A percentile compares a stretch with the other conserved stretches of the same genome.
Evolutionary conservation across 768 basidiomycete genomes (phyloP).

Genomic region (Termitomyces bulborhizus): DNA sequence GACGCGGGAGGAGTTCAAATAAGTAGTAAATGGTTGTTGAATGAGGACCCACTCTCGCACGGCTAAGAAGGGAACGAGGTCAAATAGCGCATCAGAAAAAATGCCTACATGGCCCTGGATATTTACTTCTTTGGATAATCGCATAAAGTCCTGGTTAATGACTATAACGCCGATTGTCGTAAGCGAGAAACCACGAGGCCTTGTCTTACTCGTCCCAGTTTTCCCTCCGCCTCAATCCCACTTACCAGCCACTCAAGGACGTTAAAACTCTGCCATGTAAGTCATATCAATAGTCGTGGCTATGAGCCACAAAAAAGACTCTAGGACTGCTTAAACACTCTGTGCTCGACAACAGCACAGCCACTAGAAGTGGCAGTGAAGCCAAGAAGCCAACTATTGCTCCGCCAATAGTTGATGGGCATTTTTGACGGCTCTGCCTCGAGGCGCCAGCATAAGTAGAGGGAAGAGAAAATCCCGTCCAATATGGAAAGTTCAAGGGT

Average conservation of each 20-base stretch:
- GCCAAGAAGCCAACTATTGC: not conserved
- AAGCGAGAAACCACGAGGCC: slow-evolving; percentile 15
- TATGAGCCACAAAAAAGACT: not conserved
- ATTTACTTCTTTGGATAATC: slow-evolving; percentile 15
- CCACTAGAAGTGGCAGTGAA: not conserved
- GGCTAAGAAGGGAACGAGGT: slow-evolving; percentile 13
- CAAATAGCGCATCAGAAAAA: slow-evolving; percentile 17
- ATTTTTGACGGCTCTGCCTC: slow-evolving; percentile 3
- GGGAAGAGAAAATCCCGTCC: not conserved
- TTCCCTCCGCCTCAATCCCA: not conserved
- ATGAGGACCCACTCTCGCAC: slow-evolving; percentile 7
- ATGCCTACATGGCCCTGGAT: slow-evolving; percentile 16
- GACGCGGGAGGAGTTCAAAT: slow-evolving; percentile 4
- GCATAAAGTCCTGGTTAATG: slow-evolving; percentile 15
- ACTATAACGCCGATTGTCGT: slow-evolving; percentile 13
- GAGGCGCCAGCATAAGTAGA: slow-evolving; percentile 2
- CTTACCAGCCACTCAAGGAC: not conserved
- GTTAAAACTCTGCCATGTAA: not conserved
- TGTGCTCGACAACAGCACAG: not conserved
- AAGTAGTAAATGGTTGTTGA: slow-evolving; percentile 12
- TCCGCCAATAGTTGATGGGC: slow-evolving; percentile 3
- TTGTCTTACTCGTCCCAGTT: not conserved
- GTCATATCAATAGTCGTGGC: not conserved
- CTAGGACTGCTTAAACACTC: not conserved
- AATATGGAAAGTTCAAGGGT: slow-evolving; percentile 15